These are phyloP conservation scores for Penicillium antarcticum DNA, from an alignment of 495 filamentous ascomycete genomes.

Conservation along the genomic window DNA sequence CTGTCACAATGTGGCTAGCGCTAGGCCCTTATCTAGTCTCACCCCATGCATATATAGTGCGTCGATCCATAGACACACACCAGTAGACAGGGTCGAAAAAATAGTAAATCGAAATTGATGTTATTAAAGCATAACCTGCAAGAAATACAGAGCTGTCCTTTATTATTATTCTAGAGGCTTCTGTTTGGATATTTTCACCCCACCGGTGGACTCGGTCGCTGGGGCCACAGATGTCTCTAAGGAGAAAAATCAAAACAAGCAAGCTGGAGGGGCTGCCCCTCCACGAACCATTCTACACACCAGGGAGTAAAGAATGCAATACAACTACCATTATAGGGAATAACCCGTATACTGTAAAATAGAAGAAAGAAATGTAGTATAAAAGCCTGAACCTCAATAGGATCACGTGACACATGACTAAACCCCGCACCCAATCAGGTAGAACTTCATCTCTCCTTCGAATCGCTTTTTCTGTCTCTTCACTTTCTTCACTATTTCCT, in stretches of 20 bases:
- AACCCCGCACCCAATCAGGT: constrained; percentile 17
- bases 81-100: too few species aligned
- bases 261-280: constrained; percentile 17
- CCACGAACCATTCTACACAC: not conserved
- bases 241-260: constrained; percentile 47
- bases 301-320: too few species aligned
- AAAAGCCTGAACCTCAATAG: too few species aligned
- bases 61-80: too few species aligned
- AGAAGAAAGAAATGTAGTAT: too few species aligned
- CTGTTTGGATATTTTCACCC: not conserved
- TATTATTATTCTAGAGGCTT: constrained; percentile 3
- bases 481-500: constrained; percentile 5
- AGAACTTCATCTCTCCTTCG: constrained; percentile 21
- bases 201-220: constrained; percentile 27
- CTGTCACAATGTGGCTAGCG: too few species aligned
- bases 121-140: too few species aligned
- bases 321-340: too few species aligned
- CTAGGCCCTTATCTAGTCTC: too few species aligned
- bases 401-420: constrained; percentile 10
- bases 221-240: constrained; percentile 35
- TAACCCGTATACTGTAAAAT: too few species aligned
- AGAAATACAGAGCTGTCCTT: not conserved
- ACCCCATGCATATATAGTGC: too few species aligned
- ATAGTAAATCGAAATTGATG: too few species aligned
- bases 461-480: constrained; percentile 14